These are phyloP conservation scores for Blepharisma undulans DNA, from an alignment of 169 alveolate species.

Conservation along the genomic window DNA sequence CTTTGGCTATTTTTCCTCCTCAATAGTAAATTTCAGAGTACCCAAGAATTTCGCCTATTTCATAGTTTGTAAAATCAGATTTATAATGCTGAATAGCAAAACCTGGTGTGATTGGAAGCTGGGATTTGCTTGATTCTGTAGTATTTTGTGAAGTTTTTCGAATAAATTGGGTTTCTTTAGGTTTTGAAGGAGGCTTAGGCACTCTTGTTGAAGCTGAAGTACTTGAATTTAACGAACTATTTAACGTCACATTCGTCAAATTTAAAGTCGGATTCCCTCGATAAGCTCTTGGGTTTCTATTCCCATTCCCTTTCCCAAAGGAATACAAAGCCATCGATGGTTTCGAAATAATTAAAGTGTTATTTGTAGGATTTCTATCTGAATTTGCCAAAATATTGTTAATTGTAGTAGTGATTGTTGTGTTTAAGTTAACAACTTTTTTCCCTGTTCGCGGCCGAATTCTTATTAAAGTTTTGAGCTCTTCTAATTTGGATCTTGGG, in stretches of 20 bases:
- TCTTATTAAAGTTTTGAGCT: not conserved
- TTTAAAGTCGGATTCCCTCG: not conserved
- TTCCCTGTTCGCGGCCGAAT: not conserved
- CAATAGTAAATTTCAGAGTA: conserved; percentile 45
- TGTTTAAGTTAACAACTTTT: not conserved
- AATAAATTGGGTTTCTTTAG: not conserved
- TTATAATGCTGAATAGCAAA: not conserved
- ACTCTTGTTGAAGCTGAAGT: not conserved
- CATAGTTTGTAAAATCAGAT: not conserved
- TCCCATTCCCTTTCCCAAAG: not conserved
- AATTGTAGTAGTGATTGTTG: not conserved
- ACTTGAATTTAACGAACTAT: not conserved
- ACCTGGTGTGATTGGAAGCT: not conserved
- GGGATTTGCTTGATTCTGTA: not conserved
- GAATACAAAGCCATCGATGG: not conserved
- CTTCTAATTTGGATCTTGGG: not conserved
- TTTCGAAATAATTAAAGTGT: not conserved
- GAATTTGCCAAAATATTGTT: not conserved
- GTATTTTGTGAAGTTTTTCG: not conserved
- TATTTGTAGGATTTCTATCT: not conserved
- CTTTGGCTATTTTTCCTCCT: conserved; percentile 54
- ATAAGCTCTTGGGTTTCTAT: not conserved
- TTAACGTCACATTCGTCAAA: not conserved
- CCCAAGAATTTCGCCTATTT: conserved; percentile 28
- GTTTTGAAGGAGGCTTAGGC: not conserved